Base-by-base conservation (phyloP, 192 early-diverging fungal species). In the Neocallimastix lanati region DNA sequence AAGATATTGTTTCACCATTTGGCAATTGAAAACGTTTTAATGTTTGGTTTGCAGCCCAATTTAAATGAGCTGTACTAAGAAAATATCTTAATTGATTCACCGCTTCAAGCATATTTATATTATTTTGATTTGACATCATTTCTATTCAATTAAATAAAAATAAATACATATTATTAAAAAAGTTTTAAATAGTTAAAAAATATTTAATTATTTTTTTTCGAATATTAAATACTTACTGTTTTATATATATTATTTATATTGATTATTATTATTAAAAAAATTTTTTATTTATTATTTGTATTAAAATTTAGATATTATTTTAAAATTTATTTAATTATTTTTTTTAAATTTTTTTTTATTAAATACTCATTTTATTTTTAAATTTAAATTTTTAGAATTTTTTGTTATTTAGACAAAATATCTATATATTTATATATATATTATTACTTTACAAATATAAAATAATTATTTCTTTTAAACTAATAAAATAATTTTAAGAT, bases 1-100 rank as follows among this genome's bases (percentile, higher is more conserved):
- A 99, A 5, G 96, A 94, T 80, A 99, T 89, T 77, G 83, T 85
- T 83, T 99, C 96, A 78, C 94, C 95, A 79, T 93, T 94, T 0
- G 93, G 92, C 30, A 99, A 85, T 76, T 84, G 76, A 81, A 89
- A 91, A 33, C 88, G 88, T 29, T 85, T 85, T 82, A 93, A 86
- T 27, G 85, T 80, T 78, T 91, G 84, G 30, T 85, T 85, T 16
- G 85, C 81, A 28, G 91, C 86, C 92, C 92, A 94, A 27, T 87
- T 86, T 28, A 84, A 83, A 15, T 92, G 88, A 13, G 93, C 93
- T 6, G 93, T 92, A 11, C 89, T 88, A 28, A 92, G 80, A 78
- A 91, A 92, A n/a, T 67, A 67, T 67, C 50, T 67, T 67, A 67
- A 67, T 67, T 67, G 50, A 67, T 67, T 67, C 4, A 67, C 50